Evolutionary conservation across 768 basidiomycete species (phyloP).

Genomic region (Panaeolus papilionaceus): DNA sequence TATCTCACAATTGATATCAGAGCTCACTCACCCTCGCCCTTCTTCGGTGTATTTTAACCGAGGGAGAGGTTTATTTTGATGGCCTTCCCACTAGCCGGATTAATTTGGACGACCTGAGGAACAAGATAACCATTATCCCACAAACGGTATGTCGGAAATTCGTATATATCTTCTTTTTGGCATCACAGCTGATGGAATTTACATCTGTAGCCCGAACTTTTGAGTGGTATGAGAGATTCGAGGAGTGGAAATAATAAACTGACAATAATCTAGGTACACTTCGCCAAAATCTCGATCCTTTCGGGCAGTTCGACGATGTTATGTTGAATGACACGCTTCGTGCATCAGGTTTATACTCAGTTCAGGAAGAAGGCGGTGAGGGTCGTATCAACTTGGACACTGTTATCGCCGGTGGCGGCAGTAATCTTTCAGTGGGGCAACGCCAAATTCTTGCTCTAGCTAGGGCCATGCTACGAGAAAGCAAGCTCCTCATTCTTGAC

Average conservation of each 20-base stretch:
- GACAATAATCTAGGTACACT: constrained; percentile 49
- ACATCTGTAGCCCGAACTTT: constrained; percentile 21
- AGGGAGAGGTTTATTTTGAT: constrained; percentile 63
- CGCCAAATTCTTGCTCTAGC: constrained; percentile 75
- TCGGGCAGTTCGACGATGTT: constrained; percentile 61
- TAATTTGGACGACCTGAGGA: constrained; percentile 61
- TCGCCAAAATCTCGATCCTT: constrained; percentile 71
- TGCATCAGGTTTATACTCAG: constrained; percentile 46
- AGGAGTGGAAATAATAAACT: too few relatives aligned
- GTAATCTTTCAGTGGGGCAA: constrained; percentile 81
- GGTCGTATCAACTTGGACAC: constrained; percentile 55
- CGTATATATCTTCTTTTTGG: neutral
- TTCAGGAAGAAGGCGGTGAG: constrained; percentile 52
- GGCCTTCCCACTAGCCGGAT: constrained; percentile 52
- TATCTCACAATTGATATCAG: neutral
- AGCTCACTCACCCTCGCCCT: constrained; percentile 50
- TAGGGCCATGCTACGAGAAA: constrained; percentile 63
- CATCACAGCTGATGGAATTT: neutral
- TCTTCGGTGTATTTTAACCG: constrained; percentile 60
- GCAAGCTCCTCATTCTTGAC: constrained; percentile 66
- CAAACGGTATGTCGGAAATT: constrained; percentile 38
- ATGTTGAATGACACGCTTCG: constrained; percentile 45
- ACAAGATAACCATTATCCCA: constrained; percentile 66
- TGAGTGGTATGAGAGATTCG: constrained; percentile 6
- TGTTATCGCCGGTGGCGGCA: constrained; percentile 57